Evolutionary conservation across 257 asterid species (phyloP), one percentile per base, ranked within the genome.

Genomic region (Nicotiana obtusifolia): DNA sequence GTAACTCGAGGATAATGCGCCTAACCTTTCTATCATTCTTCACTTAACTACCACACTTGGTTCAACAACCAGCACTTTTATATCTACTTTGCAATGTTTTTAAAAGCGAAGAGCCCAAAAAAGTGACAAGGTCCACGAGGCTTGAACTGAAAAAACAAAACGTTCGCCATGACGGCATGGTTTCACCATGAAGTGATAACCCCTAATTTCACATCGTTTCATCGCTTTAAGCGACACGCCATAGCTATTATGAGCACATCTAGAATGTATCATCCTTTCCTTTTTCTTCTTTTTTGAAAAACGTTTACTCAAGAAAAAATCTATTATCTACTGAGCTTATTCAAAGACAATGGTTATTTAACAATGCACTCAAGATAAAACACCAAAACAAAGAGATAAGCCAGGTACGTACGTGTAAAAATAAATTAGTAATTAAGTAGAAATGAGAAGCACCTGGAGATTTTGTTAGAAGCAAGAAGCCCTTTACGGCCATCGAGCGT

Each of bases 401-500:
- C 54, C 16, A 2, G 54, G 7, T 47, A 47, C 10, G 54, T 16
- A 47, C 10, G 54, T 47, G 54, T 47, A 82, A 67, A 30, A 3
- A 28, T 28, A 30, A 30, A 30, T 30, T 30, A 30, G 4, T 30
- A 30, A 30, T 35, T 35, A 41, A 0, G 11, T 1, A 69, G 76
- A 57, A 60, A 82, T 16, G 44, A 65, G 37, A 33, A 54, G 14
- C 79, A 92, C 95, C 97, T 89, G 60, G 91, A 86, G 76, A 87
- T 59, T 35, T 59, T 85, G 88, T 86, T 86, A 81, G 95, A 91
- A 68, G 95, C 93, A 7, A 93, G 97, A 85, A 86, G 92, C 86
- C 86, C 95, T 44, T 73, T 86, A 69, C 93, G 94, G 41, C 94
- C 93, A 87, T 91, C 97, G 13, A 91, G 83, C 14, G 95, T 93